phyloP scores from a whole-genome alignment of 768 basidiomycete species.

The Russula dissimulans region DNA sequence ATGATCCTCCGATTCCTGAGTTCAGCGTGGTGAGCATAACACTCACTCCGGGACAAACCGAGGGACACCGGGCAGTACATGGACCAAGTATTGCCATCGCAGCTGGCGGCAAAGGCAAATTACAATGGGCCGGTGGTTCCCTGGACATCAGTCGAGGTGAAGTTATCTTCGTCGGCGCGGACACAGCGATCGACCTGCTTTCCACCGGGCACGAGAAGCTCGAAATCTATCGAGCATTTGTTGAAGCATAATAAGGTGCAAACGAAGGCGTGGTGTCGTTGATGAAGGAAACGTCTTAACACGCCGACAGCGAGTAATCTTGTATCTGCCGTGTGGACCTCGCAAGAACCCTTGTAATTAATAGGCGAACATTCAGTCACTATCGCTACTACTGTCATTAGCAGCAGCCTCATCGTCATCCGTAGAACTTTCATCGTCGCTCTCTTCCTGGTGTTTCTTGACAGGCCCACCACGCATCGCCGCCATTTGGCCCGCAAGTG shows the following conservation, averaged over 20 bases:
- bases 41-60: slow-evolving; percentile 36
- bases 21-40: slow-evolving; percentile 74
- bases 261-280: background rate
- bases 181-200: slow-evolving; percentile 42
- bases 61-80: slow-evolving; percentile 51
- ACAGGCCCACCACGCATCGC: slow-evolving; percentile 84
- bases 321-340: background rate
- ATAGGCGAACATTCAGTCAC: slow-evolving; percentile 29
- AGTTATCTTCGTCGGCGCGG: slow-evolving; percentile 78
- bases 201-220: slow-evolving; percentile 29
- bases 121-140: slow-evolving; percentile 38
- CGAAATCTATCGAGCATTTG: slow-evolving; percentile 63
- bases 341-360: background rate
- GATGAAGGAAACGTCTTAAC: background rate
- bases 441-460: slow-evolving; percentile 48
- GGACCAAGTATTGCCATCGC: slow-evolving; percentile 84
- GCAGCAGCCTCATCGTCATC: slow-evolving; percentile 43
- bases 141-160: slow-evolving; percentile 52
- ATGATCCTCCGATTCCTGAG: slow-evolving; percentile 89
- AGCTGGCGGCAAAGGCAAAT: slow-evolving; percentile 53
- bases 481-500: slow-evolving; percentile 95
- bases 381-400: slow-evolving; percentile 45
- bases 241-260: slow-evolving; percentile 30
- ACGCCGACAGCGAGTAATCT: background rate
- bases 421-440: slow-evolving; percentile 44